Percentiles rank a stretch among this genome's conserved stretches.
These are phyloP conservation scores for Talaromyces trachyspermus DNA, from an alignment of 495 filamentous ascomycete species.

Conservation along the genomic window DNA sequence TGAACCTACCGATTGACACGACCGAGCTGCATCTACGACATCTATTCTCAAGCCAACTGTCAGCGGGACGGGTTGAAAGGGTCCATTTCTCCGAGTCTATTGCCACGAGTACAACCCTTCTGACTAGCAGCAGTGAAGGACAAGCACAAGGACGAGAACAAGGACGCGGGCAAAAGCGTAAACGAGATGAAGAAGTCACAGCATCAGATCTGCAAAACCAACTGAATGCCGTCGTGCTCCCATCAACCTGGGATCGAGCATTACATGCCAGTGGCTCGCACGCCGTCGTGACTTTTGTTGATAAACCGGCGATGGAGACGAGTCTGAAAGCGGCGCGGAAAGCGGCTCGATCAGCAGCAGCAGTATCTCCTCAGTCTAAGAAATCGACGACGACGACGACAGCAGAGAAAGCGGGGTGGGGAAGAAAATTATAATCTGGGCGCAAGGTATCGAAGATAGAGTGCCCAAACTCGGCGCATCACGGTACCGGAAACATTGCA, in stretches of 20 bases:
- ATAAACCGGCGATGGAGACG: slow-evolving; percentile 62
- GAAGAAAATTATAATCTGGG: slow-evolving; percentile 49
- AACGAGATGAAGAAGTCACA: slow-evolving; percentile 38
- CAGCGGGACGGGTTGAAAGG: slow-evolving; percentile 66
- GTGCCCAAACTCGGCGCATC: slow-evolving; percentile 49
- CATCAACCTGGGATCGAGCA: slow-evolving; percentile 67
- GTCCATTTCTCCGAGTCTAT: slow-evolving; percentile 47
- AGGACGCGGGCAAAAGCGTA: slow-evolving; percentile 58
- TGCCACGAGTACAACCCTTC: slow-evolving; percentile 12
- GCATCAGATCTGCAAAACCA: slow-evolving; percentile 43
- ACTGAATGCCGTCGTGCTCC: slow-evolving; percentile 47
- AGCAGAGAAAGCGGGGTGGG: slow-evolving; percentile 45
- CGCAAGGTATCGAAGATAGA: slow-evolving; percentile 47
- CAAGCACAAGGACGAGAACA: slow-evolving; percentile 38
- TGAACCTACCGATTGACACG: slow-evolving; percentile 82
- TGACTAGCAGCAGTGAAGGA: too few species aligned
- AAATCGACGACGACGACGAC: not conserved
- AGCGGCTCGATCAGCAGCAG: slow-evolving; percentile 13
- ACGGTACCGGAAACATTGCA: slow-evolving; percentile 59
- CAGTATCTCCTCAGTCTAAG: not conserved
- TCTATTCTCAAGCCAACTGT: slow-evolving; percentile 62
- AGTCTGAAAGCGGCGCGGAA: slow-evolving; percentile 67
- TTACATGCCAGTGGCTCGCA: slow-evolving; percentile 65
- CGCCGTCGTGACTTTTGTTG: slow-evolving; percentile 76
- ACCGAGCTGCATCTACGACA: slow-evolving; percentile 68